phyloP scores from a whole-genome alignment of 805 yeast species.

The Cyberlindnera misumaiensis region DNA sequence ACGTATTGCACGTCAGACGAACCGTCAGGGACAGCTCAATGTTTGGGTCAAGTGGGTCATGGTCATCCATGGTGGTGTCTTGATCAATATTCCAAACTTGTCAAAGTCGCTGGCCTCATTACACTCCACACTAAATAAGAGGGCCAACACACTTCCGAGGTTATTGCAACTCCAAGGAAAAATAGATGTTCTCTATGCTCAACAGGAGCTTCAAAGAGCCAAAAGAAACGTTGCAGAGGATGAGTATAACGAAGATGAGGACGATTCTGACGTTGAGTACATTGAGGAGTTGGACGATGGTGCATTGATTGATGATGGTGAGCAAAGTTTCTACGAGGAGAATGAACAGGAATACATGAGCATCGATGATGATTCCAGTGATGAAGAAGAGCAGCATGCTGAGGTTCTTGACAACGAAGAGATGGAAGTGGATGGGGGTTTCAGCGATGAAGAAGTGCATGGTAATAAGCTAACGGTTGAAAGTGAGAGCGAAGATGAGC shows the following conservation, averaged over 20 bases:
- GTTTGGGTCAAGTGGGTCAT: conserved; percentile 87
- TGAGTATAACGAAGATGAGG: conserved; percentile 30
- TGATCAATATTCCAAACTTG: conserved; percentile 38
- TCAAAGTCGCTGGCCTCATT: conserved; percentile 53
- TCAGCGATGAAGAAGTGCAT: conserved; percentile 26
- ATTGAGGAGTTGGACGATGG: conserved; percentile 56
- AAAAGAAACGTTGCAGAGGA: conserved; percentile 28
- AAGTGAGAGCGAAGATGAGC: conserved; percentile 21
- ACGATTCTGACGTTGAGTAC: conserved; percentile 46
- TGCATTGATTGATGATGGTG: conserved; percentile 41
- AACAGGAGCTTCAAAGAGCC: conserved; percentile 51
- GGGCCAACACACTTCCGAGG: conserved; percentile 63
- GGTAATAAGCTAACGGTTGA: conserved; percentile 16
- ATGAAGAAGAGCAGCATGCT: conserved; percentile 19
- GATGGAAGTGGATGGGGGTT: conserved; percentile 28
- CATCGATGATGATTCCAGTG: conserved; percentile 23
- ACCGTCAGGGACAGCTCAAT: conserved; percentile 43
- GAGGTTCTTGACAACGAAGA: conserved; percentile 17
- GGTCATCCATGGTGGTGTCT: conserved; percentile 73
- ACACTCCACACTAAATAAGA: conserved; percentile 56
- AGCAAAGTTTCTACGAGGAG: conserved; percentile 28
- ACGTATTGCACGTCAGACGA: conserved; percentile 50
- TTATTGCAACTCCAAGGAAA: conserved; percentile 79
- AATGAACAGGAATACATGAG: conserved; percentile 30
- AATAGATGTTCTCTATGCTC: conserved; percentile 60